Evolutionary conservation across 164 flowering plant species (phyloP), one percentile per base, ranked within the genome.

Genomic region (Liquidambar formosana): DNA sequence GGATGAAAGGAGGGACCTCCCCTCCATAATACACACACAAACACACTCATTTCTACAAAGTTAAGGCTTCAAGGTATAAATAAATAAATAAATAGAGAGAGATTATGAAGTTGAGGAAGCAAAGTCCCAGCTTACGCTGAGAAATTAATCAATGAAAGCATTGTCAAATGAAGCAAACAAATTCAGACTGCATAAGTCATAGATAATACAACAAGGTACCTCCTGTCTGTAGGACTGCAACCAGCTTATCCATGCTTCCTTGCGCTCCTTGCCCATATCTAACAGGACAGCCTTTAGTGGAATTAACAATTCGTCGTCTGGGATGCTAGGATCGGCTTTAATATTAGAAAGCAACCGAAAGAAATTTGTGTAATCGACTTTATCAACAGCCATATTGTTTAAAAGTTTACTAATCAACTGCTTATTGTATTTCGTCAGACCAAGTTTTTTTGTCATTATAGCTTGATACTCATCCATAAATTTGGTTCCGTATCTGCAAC

Each of bases 381-480:
- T 89, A 71, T 89, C 92, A 53, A 89, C 90, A 38, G 94, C 92
- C 90, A 89, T 77, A 76, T 88, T 89, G 56, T 82, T 88, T n/a
- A 89, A 88, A 47, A 96, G 97, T 76, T 88, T 88, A 69, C 94
- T 78, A 63, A 93, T 89, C 80, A 93, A 65, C 77, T 88, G 92
- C 71, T 96, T 93, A 79, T 88, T 96, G 87, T 96, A 96, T 79
- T 92, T 93, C 18, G 87, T 78, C 57, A 96, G 80, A 57, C 99
- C 92, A 60, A 89, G 87, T 67, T 96, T 96, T 74, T 62, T 83
- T 49, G 97, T 93, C 98, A 93, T 90, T 74, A 88, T 85, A 64
- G 90, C 93, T 79, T 96, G 96, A 82, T 96, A 96, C 25, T 93
- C 97, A 58, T 96, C 99, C 99, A 96, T 92, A 67, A 93, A 96